Evolutionary conservation across 2,329 filamentous ascomycete genomes (phyloP).

Genomic region (Didymellaceae sp.): DNA sequence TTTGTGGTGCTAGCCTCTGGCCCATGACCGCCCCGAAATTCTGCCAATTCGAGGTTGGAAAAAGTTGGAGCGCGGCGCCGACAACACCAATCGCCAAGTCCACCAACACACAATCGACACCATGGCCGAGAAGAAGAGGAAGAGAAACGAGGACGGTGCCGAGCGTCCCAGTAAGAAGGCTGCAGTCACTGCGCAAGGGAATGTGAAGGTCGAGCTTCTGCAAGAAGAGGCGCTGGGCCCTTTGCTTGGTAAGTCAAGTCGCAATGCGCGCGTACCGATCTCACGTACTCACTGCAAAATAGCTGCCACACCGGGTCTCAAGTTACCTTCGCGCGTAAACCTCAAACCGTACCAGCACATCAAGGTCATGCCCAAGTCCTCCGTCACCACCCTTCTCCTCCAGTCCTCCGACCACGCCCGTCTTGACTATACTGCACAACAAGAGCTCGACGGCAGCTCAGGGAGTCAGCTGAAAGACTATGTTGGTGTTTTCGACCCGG

Average conservation of each 20-base stretch:
- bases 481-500: slow-evolving; percentile 65
- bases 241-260: slow-evolving; percentile 54
- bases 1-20: background rate
- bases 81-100: slow-evolving; percentile 9
- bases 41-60: slow-evolving; percentile 32
- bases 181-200: slow-evolving; percentile 48
- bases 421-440: slow-evolving; percentile 64
- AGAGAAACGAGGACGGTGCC: slow-evolving; percentile 40
- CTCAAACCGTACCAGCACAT: slow-evolving; percentile 58
- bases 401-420: slow-evolving; percentile 67
- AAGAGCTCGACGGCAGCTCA: slow-evolving; percentile 54
- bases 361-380: slow-evolving; percentile 39
- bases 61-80: slow-evolving; percentile 29
- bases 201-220: slow-evolving; percentile 54
- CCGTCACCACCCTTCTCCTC: slow-evolving; percentile 58
- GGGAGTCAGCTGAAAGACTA: slow-evolving; percentile 66
- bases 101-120: slow-evolving; percentile 17
- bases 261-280: background rate
- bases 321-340: slow-evolving; percentile 49
- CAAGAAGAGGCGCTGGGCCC: slow-evolving; percentile 56
- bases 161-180: slow-evolving; percentile 53
- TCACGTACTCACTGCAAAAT: background rate
- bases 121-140: slow-evolving; percentile 50
- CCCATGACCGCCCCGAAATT: slow-evolving; percentile 5
- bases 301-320: slow-evolving; percentile 54